A percentile compares a stretch with the other conserved stretches of the same genome.
These are phyloP conservation scores for Trichosporon inkin DNA, from an alignment of 1,284 basidiomycete species.

Conservation along the genomic window DNA sequence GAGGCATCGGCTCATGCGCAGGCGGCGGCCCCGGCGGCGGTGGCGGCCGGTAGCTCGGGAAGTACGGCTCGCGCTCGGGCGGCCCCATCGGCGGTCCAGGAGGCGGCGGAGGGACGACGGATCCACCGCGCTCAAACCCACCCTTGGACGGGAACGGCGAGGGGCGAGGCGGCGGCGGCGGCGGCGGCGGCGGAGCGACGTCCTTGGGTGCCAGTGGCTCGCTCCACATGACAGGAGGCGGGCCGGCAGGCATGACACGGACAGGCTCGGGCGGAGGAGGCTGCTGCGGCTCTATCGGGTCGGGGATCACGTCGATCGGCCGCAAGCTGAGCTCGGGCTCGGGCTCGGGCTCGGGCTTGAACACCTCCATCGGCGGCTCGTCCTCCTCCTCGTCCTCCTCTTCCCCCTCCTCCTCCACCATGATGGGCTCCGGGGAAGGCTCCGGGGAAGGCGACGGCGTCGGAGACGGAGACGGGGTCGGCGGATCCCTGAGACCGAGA, in stretches of 20 bases:
- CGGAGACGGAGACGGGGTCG: conserved; percentile 1
- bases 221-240: conserved; percentile 7
- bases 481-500: conserved; percentile 21
- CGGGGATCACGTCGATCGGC: neutral
- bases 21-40: too few relatives aligned
- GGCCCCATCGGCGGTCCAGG: conserved; percentile 1
- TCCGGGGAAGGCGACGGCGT: neutral
- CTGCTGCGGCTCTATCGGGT: neutral
- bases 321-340: neutral
- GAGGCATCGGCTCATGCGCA: conserved; percentile 1
- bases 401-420: conserved; percentile 9
- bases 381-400: too few relatives aligned
- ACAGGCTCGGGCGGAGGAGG: neutral
- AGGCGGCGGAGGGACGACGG: conserved; percentile 3
- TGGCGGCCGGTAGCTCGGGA: conserved; percentile 1
- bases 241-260: neutral
- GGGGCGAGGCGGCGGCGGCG: neutral
- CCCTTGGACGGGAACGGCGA: conserved; percentile 1
- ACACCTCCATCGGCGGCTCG: neutral
- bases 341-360: conserved; percentile 5
- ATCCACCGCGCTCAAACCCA: neutral
- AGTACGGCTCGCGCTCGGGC: neutral
- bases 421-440: conserved; percentile 12
- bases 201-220: conserved; percentile 6
- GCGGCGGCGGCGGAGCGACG: neutral